These are phyloP conservation scores for Penicillium alfredii DNA, from an alignment of 495 filamentous ascomycete genomes.

Conservation along the genomic window DNA sequence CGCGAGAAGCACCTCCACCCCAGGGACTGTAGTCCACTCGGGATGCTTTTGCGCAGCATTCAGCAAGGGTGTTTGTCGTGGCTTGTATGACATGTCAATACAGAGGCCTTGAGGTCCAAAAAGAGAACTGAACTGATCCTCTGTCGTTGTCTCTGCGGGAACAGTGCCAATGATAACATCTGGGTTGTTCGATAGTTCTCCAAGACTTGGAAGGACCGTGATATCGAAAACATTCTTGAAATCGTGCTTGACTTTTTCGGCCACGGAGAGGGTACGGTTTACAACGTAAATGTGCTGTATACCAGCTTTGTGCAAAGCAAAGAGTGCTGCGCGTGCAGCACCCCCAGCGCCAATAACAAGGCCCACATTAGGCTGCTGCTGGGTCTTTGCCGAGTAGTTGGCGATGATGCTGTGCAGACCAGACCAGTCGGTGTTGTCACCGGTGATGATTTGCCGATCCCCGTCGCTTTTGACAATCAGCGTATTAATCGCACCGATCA, in stretches of 20 bases:
- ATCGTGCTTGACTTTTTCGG: constrained; percentile 51
- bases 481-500: constrained; percentile 42
- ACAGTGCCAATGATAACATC: constrained; percentile 25
- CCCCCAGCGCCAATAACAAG: constrained; percentile 43
- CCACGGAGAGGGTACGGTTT: constrained; percentile 51
- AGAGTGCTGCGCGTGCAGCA: constrained; percentile 37
- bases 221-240: constrained; percentile 35
- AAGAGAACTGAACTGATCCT: constrained; percentile 15
- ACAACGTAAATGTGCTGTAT: constrained; percentile 57
- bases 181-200: constrained; percentile 4
- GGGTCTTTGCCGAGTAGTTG: constrained; percentile 4
- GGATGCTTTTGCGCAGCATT: constrained; percentile 36
- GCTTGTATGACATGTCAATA: constrained; percentile 56
- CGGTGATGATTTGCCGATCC: constrained; percentile 23
- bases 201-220: constrained; percentile 1
- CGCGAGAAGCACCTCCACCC: constrained; percentile 62
- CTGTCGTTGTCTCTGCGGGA: constrained; percentile 15
- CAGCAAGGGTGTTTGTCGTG: constrained; percentile 55
- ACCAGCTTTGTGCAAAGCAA: constrained; percentile 46
- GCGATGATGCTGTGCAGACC: constrained; percentile 30
- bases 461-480: constrained; percentile 23
- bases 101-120: constrained; percentile 17
- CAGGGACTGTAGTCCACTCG: constrained; percentile 62
- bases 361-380: constrained; percentile 16
- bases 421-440: constrained; percentile 45